Conservation (phyloP, 164 flowering plant species). For the Kalanchoe fedtschenkoi region DNA sequence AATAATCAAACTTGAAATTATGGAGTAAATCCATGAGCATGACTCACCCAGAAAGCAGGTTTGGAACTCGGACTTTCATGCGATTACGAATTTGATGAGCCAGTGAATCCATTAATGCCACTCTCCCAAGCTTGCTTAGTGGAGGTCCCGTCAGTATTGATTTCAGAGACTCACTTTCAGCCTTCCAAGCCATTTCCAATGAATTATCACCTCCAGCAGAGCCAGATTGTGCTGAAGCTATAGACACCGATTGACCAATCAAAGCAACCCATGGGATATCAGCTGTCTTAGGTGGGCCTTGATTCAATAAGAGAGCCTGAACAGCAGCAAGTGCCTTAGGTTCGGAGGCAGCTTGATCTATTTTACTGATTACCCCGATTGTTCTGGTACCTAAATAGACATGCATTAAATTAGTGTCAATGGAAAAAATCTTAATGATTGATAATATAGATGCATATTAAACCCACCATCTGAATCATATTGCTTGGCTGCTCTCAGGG, state of each 20-base stretch:
- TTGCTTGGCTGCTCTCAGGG: slow-evolving; percentile 52
- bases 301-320: slow-evolving; percentile 54
- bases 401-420: background rate
- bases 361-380: slow-evolving; percentile 65
- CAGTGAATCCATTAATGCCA: slow-evolving; percentile 84
- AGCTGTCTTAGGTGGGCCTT: slow-evolving; percentile 60
- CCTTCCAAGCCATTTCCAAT: slow-evolving; percentile 94
- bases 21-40: too few relatives aligned
- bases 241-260: slow-evolving; percentile 72
- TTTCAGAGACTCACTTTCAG: slow-evolving; percentile 90
- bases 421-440: background rate
- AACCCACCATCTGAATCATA: slow-evolving; percentile 52
- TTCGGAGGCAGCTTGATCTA: slow-evolving; percentile 64
- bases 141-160: slow-evolving; percentile 86
- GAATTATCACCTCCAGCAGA: slow-evolving; percentile 63
- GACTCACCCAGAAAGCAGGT: slow-evolving; percentile 80
- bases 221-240: slow-evolving; percentile 68
- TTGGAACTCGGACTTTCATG: slow-evolving; percentile 96
- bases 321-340: slow-evolving; percentile 63
- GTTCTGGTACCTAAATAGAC: slow-evolving; percentile 47
- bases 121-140: slow-evolving; percentile 80
- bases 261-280: slow-evolving; percentile 74
- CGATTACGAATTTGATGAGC: slow-evolving; percentile 85
- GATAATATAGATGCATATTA: background rate
- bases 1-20: background rate